phyloP scores from a whole-genome alignment of 768 basidiomycete genomes.

The Hericium alpestre region DNA sequence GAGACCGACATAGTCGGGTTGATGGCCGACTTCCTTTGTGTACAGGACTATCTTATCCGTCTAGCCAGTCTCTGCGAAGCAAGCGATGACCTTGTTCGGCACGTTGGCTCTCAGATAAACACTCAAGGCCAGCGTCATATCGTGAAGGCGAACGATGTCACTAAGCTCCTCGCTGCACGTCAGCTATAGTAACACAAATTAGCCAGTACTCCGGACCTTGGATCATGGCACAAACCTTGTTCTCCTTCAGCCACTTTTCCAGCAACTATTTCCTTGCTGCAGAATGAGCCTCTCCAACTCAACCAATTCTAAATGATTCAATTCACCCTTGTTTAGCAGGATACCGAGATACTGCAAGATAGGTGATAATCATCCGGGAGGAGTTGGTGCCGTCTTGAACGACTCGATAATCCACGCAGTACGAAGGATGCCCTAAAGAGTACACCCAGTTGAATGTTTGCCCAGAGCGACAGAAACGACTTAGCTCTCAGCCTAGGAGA shows the following conservation, averaged over 20 bases:
- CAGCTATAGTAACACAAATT: slow-evolving; percentile 39
- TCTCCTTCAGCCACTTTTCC: slow-evolving; percentile 99
- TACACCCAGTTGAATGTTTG: neutral
- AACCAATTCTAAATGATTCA: slow-evolving; percentile 91
- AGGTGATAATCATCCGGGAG: slow-evolving; percentile 83
- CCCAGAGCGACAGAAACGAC: neutral
- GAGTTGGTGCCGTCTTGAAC: slow-evolving; percentile 88
- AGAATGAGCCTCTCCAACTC: slow-evolving; percentile 94
- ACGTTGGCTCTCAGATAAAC: slow-evolving; percentile 97
- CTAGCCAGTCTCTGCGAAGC: slow-evolving; percentile 98
- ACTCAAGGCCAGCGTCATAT: slow-evolving; percentile 94
- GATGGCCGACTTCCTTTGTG: slow-evolving; percentile 92
- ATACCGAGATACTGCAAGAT: slow-evolving; percentile 99
- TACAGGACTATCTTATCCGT: slow-evolving; percentile 97
- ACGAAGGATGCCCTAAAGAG: slow-evolving; percentile 77
- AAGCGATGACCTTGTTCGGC: slow-evolving; percentile 97
- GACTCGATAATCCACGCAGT: slow-evolving; percentile 93
- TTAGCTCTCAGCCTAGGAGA: slow-evolving; percentile 68
- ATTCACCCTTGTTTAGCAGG: slow-evolving; percentile 93
- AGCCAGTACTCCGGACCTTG: neutral
- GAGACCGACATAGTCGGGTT: slow-evolving; percentile 87
- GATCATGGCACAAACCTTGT: slow-evolving; percentile 51
- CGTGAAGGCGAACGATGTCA: slow-evolving; percentile 90
- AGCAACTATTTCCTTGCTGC: slow-evolving; percentile 92
- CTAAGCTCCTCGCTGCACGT: slow-evolving; percentile 98